Evolutionary conservation across 306 rosid species (phyloP), one percentile per base, ranked within the genome.

Genomic region (Abrus pulchellus): DNA sequence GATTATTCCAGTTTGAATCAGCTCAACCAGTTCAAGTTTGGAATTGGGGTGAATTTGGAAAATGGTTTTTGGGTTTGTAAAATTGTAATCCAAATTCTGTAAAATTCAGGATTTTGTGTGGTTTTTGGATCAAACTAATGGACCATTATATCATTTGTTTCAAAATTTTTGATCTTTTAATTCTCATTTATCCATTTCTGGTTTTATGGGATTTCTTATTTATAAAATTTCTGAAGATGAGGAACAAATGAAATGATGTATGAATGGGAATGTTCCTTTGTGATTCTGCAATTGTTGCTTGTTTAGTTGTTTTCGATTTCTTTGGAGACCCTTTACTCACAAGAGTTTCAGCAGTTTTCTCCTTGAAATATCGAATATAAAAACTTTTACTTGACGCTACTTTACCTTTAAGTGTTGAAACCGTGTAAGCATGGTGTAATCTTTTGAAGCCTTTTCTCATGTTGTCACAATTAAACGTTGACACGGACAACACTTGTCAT

Each of bases 291-390:
- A 71, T 55, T 77, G 81, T 90, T 90, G 85, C 91, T 82, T 91
- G 69, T 74, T 77, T 3, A 68, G 76, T 78, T 88, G 68, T 72
- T 70, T 82, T 71, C 77, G 59, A 61, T 77, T 65, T 77, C 49
- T 57, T 79, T 85, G 85, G 80, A 82, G 72, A 87, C 65, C 74
- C 89, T 89, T 90, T 80, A 82, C 92, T 89, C 89, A 44, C 72
- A 86, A 81, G 80, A 83, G 32, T 76, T 72, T 71, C 11, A 50
- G 73, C 77, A 75, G 57, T 49, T 87, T 71, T 73, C 77, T 55
- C 68, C 70, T 45, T 73, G 70, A 85, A 83, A 70, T 64, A 54
- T 59, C 33, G 48, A 68, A 77, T 63, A 68, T 73, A 49, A 5
- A 43, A 68, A 48, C 85, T 82, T 75, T 78, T 60, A 47, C 54